Percentiles rank a stretch among this genome's conserved stretches.
Conservation (phyloP, 345 rosid species). For the Eucalyptus pauciflora region DNA sequence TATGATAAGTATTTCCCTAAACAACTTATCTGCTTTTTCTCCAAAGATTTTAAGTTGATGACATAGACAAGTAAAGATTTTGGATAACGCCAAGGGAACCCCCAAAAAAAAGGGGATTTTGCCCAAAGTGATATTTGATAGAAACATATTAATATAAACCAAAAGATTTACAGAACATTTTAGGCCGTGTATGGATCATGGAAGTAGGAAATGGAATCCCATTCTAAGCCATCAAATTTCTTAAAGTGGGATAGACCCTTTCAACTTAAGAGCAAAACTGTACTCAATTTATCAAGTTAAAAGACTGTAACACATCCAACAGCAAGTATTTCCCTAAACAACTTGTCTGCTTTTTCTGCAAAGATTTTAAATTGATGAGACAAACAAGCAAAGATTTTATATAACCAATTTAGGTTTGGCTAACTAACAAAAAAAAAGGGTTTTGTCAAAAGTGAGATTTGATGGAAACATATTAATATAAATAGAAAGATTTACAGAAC, state of each 20-base stretch:
- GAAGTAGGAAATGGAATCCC: not conserved
- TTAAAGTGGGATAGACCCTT: too few species aligned
- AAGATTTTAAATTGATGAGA: not conserved
- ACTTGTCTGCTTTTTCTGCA: not conserved
- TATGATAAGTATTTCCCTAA: not conserved
- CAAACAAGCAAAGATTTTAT: not conserved
- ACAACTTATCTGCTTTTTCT: not conserved
- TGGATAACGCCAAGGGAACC: too few species aligned
- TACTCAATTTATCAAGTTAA: not conserved
- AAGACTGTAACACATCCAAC: not conserved
- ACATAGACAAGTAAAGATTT: not conserved
- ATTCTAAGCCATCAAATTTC: not conserved
- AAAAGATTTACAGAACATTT: not conserved
- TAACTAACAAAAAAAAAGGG: not conserved
- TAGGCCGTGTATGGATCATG: not conserved
- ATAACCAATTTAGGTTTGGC: too few species aligned
- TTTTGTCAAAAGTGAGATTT: not conserved
- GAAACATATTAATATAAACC: not conserved
- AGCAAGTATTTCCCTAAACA: not conserved
- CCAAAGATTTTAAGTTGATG: not conserved
- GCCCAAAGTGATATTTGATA: not conserved
- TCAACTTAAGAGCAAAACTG: too few species aligned
- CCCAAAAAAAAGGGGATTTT: not conserved
- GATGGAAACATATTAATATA: not conserved
- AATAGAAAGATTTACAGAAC: not conserved